Conservation (phyloP, 176 grass and related monocot species). For the Oryza australiensis region DNA sequence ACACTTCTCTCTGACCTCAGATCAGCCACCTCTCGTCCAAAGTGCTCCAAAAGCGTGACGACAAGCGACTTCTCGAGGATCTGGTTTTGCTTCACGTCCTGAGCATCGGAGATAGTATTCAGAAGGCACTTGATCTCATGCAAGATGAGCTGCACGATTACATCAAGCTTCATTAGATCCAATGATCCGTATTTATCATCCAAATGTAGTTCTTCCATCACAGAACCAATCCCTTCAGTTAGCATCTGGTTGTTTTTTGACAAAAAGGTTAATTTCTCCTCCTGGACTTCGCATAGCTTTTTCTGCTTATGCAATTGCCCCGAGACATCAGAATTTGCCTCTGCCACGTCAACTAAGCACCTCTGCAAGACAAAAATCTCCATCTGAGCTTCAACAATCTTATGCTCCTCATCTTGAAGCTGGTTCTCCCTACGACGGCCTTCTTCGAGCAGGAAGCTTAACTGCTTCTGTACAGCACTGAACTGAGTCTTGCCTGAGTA, state of each 20-base stretch:
- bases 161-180: conserved; percentile 74
- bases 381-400: conserved; percentile 57
- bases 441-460: conserved; percentile 54
- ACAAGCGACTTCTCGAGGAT: conserved; percentile 90
- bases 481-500: conserved; percentile 52
- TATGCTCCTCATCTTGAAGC: conserved; percentile 67
- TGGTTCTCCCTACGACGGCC: conserved; percentile 46
- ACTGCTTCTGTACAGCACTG: conserved; percentile 51
- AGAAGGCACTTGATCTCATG: conserved; percentile 78
- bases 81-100: conserved; percentile 81
- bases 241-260: conserved; percentile 57
- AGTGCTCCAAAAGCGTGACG: conserved; percentile 88
- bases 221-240: conserved; percentile 60
- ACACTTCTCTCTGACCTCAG: conserved; percentile 70
- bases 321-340: conserved; percentile 50
- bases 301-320: conserved; percentile 43
- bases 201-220: conserved; percentile 70
- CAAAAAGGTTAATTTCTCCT: conserved; percentile 41
- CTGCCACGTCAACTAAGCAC: conserved; percentile 70
- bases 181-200: conserved; percentile 78
- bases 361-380: conserved; percentile 79
- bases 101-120: conserved; percentile 72
- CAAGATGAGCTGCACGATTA: conserved; percentile 89
- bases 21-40: conserved; percentile 79
- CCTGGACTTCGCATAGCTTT: conserved; percentile 35